Evolutionary conservation across 228 moss, liverwort and hornwort genomes (phyloP).

Genomic region (Sphagnum magellanicum): DNA sequence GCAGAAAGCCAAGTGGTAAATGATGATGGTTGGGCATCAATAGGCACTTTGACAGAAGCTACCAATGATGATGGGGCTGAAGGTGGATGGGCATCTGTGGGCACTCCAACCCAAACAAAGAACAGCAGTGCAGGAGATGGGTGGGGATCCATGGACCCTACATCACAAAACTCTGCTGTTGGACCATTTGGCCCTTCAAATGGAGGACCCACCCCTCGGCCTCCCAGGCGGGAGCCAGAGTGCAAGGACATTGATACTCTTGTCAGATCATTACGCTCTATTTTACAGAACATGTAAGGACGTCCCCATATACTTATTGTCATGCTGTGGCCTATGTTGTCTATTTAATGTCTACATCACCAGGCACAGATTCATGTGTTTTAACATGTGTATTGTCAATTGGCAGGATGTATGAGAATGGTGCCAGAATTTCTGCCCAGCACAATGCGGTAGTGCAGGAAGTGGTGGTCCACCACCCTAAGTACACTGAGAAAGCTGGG

Average conservation of each 20-base stretch:
- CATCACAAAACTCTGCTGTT: constrained; percentile 1
- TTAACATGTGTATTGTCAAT: no score
- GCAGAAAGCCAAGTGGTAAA: not conserved
- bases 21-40: constrained; percentile 11
- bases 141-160: not conserved
- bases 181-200: constrained; percentile 1
- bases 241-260: constrained; percentile 38
- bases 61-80: not conserved
- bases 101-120: constrained; percentile 2
- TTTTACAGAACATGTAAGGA: constrained; percentile 24
- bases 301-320: not conserved
- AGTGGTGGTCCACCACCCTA: constrained; percentile 37
- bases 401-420: constrained; percentile 19
- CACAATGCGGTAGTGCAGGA: constrained; percentile 34
- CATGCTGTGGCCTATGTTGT: not conserved
- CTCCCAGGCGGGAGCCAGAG: constrained; percentile 26
- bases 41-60: not conserved
- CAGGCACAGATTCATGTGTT: no score
- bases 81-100: constrained; percentile 16
- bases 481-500: constrained; percentile 29
- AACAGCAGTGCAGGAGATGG: not conserved
- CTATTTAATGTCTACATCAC: no score
- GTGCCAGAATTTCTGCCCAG: constrained; percentile 23
- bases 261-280: constrained; percentile 29
- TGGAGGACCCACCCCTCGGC: constrained; percentile 2